Base-by-base conservation (phyloP, 257 asterid species). In the Catharanthus roseus region DNA sequence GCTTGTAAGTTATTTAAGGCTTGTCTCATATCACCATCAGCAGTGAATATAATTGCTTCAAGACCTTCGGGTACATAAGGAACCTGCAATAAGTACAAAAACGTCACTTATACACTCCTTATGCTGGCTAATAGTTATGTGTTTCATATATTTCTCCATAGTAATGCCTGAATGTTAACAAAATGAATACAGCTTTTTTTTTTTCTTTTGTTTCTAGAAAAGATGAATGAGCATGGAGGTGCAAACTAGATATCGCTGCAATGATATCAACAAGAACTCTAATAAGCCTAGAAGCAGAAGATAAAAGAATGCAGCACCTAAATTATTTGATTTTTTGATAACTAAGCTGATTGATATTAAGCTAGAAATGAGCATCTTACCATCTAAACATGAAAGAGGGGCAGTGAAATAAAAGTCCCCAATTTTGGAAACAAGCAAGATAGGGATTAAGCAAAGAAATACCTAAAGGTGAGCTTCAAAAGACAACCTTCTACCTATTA, bases 1-100 rank as follows among this genome's bases (percentile, higher is more conserved):
- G 99, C 99, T 80, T 95, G 99, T 86, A 95, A 82, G 89, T 95
- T 95, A 76, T 95, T 95, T 84, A 95, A 78, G 57, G 97, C 99
- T 67, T 95, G 99, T 74, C 97, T 86, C 99, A 91, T 95, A 72
- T 95, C 99, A 69, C 99, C 99, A 85, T 95, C 97, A 70, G 99
- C 97, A 31, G 99, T 91, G 83, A 95, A 95, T 73, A 95, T 91
- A 74, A 95, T 86, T 23, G 99, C 97, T 78, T 91, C 99, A 74
- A 95, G 97, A 67, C 99, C 99, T 83, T 95, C 97, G 0, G 97
- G 97, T 70, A 78, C 95, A 82, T 91, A 95, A 68, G 97, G 88
- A 55, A 95, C 96, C 99, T 95, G 79, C 67, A 70, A 26, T 76
- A 51, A 5, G 54, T 57, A 26, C 21, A 64, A 76, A 23, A n/a